A percentile compares a stretch with the other conserved stretches of the same genome.
These are phyloP conservation scores for Amanita rimosa DNA, from an alignment of 768 basidiomycete genomes.

Conservation along the genomic window DNA sequence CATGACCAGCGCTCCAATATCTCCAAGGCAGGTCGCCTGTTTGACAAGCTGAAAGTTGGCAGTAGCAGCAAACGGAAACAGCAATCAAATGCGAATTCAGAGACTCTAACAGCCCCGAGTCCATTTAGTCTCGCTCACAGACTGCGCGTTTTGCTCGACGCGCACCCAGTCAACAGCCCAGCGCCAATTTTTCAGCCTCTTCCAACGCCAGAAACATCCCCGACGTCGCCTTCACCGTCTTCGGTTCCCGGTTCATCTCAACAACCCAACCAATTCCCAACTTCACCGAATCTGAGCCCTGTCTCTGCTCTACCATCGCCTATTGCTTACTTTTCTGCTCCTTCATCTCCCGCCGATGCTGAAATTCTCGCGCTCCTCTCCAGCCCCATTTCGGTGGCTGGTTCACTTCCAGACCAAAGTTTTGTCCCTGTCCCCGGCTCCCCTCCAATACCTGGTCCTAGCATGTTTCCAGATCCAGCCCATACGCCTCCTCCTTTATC, in stretches of 20 bases:
- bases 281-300: neutral
- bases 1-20: neutral
- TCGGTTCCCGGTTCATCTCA: neutral
- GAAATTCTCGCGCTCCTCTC: constrained; percentile 35
- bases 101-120: neutral
- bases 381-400: constrained; percentile 44
- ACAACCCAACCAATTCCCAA: neutral
- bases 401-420: constrained; percentile 25
- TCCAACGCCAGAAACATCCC: neutral
- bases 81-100: neutral
- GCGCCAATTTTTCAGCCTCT: constrained; percentile 2
- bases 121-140: constrained; percentile 2
- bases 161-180: constrained; percentile 4
- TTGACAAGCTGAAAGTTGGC: neutral
- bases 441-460: neutral
- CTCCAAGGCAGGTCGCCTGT: neutral
- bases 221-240: neutral
- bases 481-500: neutral
- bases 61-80: neutral
- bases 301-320: neutral
- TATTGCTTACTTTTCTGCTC: constrained; percentile 13
- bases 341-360: constrained; percentile 27
- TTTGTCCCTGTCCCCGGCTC: neutral
- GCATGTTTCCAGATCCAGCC: neutral
- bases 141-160: constrained; percentile 1